Evolutionary conservation across 371 early-diverging fungal species (phyloP), one percentile per base, ranked within the genome.

Genomic region (Syncephalastrum contaminatum): DNA sequence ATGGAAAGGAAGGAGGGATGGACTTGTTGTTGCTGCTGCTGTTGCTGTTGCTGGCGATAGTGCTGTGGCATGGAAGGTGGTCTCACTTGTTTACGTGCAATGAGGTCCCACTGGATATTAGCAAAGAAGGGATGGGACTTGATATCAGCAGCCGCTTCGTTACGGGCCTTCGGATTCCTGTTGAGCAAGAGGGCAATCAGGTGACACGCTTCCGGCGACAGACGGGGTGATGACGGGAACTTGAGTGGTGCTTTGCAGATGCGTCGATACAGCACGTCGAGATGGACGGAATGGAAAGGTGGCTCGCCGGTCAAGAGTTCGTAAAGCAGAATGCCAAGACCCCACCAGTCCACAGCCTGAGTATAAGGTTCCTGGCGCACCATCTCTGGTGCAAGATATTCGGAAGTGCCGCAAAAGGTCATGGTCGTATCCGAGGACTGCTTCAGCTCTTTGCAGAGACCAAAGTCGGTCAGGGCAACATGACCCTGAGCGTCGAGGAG

Each of bases 311-410:
- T 75, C 56, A 95, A 64, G 62, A 94, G 85, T 75, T 98, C 97
- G 71, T 91, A 99, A 24, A 99, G 87, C 40, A 99, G 76, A 43
- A 99, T 88, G 24, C 99, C 99, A 30, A 99, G 76, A n/a, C 98
- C 93, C 94, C 97, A 99, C 93, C 96, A 95, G 66, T 99, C 99
- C 16, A 93, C 94, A 0, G 86, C 85, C 1, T 56, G 61, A 16
- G 80, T 89, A 60, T 94, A 92, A 15, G 88, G 88, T 16, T 90
- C 76, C 3, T 91, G 92, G 6, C 90, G 77, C 30, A 94, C 70
- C 44, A 93, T 72, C 63, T 98, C 99, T 0, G 98, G 98, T 0
- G 98, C 96, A 58, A 98, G 76, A 59, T 98, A 99, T 67, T 98
- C 99, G 1, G 98, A 97, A 2, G 98, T 97, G 7, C 99, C 99